Conservation (phyloP, 179 eudicot genomes). For the Silene coronaria region DNA sequence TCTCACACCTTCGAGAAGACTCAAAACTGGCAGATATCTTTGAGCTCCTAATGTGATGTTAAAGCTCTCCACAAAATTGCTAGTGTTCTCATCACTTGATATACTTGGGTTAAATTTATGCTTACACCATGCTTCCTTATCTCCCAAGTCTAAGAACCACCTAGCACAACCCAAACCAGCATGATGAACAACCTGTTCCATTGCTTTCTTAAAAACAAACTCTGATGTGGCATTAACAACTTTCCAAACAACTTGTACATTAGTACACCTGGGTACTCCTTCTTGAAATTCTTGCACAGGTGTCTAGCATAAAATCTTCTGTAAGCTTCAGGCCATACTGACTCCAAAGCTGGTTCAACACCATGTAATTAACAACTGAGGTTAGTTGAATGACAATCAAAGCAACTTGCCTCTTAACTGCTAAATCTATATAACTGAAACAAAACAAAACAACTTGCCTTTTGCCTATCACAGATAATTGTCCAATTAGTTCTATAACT, state of each 20-base stretch:
- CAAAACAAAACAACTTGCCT: not conserved
- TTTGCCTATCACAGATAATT: not conserved
- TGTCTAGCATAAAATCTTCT: slow-evolving; percentile 1
- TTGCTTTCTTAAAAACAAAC: not conserved
- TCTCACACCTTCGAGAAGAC: no score
- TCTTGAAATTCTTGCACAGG: not conserved
- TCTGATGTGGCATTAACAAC: not conserved
- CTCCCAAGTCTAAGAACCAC: not conserved
- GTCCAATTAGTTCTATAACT: not conserved
- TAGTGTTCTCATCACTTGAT: not conserved
- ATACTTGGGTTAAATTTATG: not conserved
- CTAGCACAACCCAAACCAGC: no score
- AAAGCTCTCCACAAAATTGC: not conserved
- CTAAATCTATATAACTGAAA: no score
- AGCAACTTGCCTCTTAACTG: no score
- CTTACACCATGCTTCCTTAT: not conserved
- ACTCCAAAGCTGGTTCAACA: not conserved
- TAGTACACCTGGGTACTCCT: not conserved
- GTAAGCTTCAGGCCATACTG: not conserved
- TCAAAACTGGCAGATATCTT: no score
- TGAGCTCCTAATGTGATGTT: not conserved
- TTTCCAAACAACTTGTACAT: not conserved
- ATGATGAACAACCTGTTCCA: no score
- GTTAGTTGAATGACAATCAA: no score
- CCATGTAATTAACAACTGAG: no score